phyloP scores from a whole-genome alignment of 208 protist genomes.

The Crithidia fasciculata region DNA sequence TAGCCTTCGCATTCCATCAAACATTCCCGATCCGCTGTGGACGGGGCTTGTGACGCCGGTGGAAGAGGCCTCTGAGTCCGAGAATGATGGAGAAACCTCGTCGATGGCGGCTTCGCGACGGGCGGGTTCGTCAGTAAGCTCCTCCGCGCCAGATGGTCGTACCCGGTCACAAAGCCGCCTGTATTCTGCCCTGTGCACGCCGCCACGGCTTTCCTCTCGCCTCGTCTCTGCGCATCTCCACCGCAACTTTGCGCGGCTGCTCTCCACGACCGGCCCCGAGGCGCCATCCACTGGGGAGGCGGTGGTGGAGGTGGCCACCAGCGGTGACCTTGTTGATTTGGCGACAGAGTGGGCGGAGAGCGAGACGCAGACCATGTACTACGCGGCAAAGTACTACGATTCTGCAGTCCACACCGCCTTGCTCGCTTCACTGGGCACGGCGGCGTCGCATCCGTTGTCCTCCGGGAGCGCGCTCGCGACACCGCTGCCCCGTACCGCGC shows the following conservation, averaged over 20 bases:
- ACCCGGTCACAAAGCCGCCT: constrained; percentile 3
- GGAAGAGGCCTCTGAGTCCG: neutral
- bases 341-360: constrained; percentile 64
- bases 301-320: constrained; percentile 28
- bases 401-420: constrained; percentile 36
- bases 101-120: neutral
- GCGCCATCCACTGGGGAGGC: neutral
- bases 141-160: neutral
- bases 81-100: neutral
- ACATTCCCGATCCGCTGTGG: constrained; percentile 23
- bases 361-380: constrained; percentile 54
- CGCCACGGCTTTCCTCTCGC: constrained; percentile 31
- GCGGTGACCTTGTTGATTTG: constrained; percentile 51
- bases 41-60: constrained; percentile 4
- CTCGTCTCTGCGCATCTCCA: neutral
- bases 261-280: neutral
- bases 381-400: constrained; percentile 67
- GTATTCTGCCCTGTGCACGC: constrained; percentile 26
- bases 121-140: neutral
- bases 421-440: constrained; percentile 18
- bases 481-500: constrained; percentile 3
- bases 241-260: constrained; percentile 15
- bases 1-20: constrained; percentile 36
- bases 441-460: neutral
- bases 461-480: neutral